Evolutionary conservation across 805 yeast species (phyloP).

Genomic region (Saccharomycopsis olivae): DNA sequence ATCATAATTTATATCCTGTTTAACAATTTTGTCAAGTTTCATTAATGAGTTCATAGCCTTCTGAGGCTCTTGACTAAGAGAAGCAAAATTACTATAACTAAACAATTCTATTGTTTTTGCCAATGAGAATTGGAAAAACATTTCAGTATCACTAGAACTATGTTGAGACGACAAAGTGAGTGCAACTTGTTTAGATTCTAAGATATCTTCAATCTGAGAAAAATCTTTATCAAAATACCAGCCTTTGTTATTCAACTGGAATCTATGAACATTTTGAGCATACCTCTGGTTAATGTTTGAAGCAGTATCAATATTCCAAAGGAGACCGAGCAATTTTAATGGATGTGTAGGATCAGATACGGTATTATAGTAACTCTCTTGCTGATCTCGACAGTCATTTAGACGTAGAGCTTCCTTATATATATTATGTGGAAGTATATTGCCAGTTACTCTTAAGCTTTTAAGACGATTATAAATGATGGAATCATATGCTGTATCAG

Average conservation of each 20-base stretch:
- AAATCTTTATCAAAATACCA: slow-evolving; percentile 33
- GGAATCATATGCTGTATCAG: slow-evolving; percentile 30
- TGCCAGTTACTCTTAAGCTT: too few relatives aligned
- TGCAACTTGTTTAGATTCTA: slow-evolving; percentile 30
- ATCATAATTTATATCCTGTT: slow-evolving; percentile 14
- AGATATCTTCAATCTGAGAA: slow-evolving; percentile 30
- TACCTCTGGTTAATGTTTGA: too few relatives aligned
- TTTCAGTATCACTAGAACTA: not conserved
- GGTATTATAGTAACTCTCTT: not conserved
- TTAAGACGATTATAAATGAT: too few relatives aligned
- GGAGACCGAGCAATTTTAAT: slow-evolving; percentile 9
- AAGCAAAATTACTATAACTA: slow-evolving; percentile 32
- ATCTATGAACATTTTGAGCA: slow-evolving; percentile 21
- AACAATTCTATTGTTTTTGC: slow-evolving; percentile 30
- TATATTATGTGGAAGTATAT: too few relatives aligned
- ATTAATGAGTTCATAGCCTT: slow-evolving; percentile 41
- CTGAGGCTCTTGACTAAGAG: slow-evolving; percentile 32
- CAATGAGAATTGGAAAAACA: slow-evolving; percentile 18
- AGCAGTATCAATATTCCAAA: too few relatives aligned
- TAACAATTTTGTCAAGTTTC: slow-evolving; percentile 30
- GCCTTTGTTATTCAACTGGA: slow-evolving; percentile 18
- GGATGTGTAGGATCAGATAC: not conserved
- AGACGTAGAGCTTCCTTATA: too few relatives aligned
- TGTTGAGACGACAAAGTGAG: too few relatives aligned
- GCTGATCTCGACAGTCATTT: not conserved